Conservation (phyloP, 192 early-diverging fungal genomes). For the Coemansia sp. region DNA sequence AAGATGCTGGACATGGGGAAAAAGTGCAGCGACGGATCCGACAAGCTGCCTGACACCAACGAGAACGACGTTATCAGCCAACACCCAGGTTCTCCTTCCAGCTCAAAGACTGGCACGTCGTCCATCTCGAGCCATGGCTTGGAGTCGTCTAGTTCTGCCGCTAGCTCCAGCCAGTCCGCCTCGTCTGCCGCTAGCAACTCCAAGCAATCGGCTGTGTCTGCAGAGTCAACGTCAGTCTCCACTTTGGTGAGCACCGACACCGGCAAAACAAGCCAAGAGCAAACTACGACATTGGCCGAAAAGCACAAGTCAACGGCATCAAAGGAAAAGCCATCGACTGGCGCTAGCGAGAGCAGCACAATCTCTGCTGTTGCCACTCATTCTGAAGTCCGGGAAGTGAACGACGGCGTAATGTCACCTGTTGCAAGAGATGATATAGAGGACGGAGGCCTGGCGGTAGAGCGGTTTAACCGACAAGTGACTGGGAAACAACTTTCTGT, state of each 20-base stretch:
- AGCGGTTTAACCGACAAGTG: constrained; percentile 7
- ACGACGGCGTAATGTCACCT: neutral
- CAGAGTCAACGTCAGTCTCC: neutral
- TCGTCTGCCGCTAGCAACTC: neutral
- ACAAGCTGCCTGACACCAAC: neutral
- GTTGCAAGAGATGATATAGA: neutral
- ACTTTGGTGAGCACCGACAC: no score
- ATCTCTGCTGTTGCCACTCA: constrained; percentile 6
- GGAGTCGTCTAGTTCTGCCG: no score
- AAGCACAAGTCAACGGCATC: neutral
- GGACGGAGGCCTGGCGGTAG: neutral
- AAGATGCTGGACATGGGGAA: constrained; percentile 28
- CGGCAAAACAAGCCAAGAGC: no score
- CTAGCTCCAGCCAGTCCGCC: neutral
- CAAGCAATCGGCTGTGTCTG: neutral
- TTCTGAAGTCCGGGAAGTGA: constrained; percentile 16
- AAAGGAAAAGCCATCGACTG: constrained; percentile 4
- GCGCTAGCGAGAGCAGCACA: neutral
- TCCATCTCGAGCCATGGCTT: neutral
- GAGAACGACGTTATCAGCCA: neutral
- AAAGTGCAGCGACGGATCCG: constrained; percentile 31
- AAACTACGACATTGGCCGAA: no score
- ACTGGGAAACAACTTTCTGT: neutral
- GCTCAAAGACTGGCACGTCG: neutral
- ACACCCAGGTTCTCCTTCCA: neutral